These are phyloP conservation scores for Lentinula boryana DNA, from an alignment of 768 basidiomycete genomes.

Conservation along the genomic window DNA sequence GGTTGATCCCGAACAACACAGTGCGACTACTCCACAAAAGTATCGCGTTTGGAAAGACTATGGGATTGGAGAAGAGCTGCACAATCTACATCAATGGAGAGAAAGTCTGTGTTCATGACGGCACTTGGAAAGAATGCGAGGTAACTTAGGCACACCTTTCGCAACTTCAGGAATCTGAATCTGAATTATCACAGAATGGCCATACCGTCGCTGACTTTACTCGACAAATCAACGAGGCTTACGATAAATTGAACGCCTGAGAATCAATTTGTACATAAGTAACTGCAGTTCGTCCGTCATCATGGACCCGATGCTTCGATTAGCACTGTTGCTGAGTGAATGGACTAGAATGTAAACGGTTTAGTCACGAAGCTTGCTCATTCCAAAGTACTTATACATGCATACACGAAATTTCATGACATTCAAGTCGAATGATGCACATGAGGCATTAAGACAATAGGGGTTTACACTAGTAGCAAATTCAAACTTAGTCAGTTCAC, in stretches of 20 bases:
- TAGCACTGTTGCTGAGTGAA: too few relatives aligned
- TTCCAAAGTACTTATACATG: too few relatives aligned
- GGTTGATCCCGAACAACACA: background rate
- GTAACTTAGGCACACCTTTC: conserved; percentile 31
- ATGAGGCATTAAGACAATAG: background rate
- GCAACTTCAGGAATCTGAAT: background rate
- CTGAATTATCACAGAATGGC: conserved; percentile 46
- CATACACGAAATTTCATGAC: background rate
- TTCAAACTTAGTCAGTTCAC: background rate
- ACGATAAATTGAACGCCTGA: conserved; percentile 50
- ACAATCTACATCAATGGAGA: conserved; percentile 71
- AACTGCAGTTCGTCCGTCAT: too few relatives aligned
- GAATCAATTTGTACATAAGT: too few relatives aligned
- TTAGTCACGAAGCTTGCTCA: too few relatives aligned
- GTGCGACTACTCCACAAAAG: conserved; percentile 55
- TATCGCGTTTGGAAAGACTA: conserved; percentile 30
- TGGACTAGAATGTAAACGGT: too few relatives aligned
- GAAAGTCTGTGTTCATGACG: conserved; percentile 71
- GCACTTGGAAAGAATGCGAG: conserved; percentile 74
- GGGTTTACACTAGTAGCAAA: background rate
- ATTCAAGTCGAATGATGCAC: too few relatives aligned
- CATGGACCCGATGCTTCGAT: too few relatives aligned
- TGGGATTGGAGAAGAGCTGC: conserved; percentile 75
- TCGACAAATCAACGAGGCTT: conserved; percentile 69
- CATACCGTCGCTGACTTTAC: conserved; percentile 74